These are phyloP conservation scores for Aspergillus sp. DNA, from an alignment of 2,329 filamentous ascomycete genomes.

Conservation along the genomic window DNA sequence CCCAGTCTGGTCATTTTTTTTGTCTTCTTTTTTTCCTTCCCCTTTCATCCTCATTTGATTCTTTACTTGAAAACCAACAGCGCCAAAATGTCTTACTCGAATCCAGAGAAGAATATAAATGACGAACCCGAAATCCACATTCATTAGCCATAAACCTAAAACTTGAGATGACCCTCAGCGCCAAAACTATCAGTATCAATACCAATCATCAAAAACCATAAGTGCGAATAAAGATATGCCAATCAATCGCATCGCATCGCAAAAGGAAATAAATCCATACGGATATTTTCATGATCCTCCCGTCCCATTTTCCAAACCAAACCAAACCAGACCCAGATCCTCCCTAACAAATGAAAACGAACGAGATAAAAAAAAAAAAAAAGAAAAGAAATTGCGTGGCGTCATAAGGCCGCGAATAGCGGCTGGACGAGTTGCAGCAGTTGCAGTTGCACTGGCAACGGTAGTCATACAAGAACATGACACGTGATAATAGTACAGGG, in stretches of 20 bases:
- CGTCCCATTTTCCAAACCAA: not conserved
- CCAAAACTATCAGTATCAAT: too few species aligned
- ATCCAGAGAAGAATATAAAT: not conserved
- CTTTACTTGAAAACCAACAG: not conserved
- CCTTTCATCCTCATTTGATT: not conserved
- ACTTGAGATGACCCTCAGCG: too few species aligned
- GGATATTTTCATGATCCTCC: not conserved
- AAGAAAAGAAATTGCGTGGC: not conserved
- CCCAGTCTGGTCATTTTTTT: slow-evolving; percentile 1
- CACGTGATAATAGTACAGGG: slow-evolving; percentile 24
- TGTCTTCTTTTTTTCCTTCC: not conserved
- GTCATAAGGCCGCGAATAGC: not conserved
- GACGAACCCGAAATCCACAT: not conserved
- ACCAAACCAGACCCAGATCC: not conserved
- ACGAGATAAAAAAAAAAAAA: not conserved
- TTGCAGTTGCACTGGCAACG: too few species aligned
- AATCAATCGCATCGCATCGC: not conserved
- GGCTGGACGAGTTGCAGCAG: too few species aligned
- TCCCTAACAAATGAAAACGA: not conserved
- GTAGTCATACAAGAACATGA: slow-evolving; percentile 19
- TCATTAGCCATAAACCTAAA: too few species aligned
- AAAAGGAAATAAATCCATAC: not conserved
- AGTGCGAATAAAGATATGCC: not conserved
- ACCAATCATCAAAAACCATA: too few species aligned
- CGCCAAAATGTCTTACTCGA: too few species aligned